Conservation (phyloP, 306 rosid species). For the Cicer judaicum region DNA sequence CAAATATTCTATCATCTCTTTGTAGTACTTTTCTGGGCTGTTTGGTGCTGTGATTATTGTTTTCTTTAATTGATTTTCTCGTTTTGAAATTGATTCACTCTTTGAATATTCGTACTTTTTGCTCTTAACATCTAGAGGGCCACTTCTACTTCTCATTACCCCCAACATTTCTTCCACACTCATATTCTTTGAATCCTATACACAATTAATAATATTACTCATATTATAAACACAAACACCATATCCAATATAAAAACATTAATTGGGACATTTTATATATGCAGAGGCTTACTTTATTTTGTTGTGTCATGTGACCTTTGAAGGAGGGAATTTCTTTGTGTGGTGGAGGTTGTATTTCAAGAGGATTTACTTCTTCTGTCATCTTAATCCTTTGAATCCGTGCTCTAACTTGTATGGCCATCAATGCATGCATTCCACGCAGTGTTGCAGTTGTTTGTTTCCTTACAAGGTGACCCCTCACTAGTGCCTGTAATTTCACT, state of each 20-base stretch:
- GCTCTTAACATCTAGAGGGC: constrained; percentile 51
- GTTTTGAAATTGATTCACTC: constrained; percentile 49
- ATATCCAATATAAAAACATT: not conserved
- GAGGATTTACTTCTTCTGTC: constrained; percentile 56
- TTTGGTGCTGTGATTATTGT: constrained; percentile 43
- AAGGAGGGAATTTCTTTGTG: constrained; percentile 23
- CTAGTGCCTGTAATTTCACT: constrained; percentile 89
- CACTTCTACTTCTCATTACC: constrained; percentile 60
- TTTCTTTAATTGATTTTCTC: constrained; percentile 41
- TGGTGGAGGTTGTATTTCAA: constrained; percentile 40
- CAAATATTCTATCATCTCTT: constrained; percentile 34
- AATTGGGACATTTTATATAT: not conserved
- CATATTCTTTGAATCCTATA: constrained; percentile 53
- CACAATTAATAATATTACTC: constrained; percentile 24
- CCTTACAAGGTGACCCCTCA: constrained; percentile 91
- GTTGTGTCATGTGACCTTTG: constrained; percentile 33
- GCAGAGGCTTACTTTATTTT: constrained; percentile 49
- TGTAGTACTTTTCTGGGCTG: constrained; percentile 49
- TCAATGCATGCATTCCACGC: constrained; percentile 82
- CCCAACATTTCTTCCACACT: constrained; percentile 48
- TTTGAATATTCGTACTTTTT: constrained; percentile 56
- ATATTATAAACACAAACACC: not conserved
- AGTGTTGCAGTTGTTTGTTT: constrained; percentile 75
- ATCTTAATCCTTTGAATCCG: constrained; percentile 71
- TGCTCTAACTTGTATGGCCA: constrained; percentile 89